Percentiles rank a stretch among this genome's conserved stretches.
Conservation (phyloP, 2,329 filamentous ascomycete genomes). For the Aspergillus carbonarius region DNA sequence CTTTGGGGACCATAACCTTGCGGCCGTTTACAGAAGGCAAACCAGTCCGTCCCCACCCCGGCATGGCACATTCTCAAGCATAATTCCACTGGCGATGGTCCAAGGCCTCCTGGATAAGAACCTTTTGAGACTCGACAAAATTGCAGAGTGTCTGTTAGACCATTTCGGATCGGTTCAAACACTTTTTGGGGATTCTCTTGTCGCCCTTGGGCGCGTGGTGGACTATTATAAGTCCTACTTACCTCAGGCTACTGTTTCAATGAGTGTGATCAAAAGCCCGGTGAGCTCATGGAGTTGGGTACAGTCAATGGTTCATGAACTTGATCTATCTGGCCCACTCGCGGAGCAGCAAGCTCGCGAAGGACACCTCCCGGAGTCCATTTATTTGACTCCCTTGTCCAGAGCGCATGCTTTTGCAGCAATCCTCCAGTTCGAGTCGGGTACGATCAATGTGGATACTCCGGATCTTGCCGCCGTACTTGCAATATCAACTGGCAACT, state of each 20-base stretch:
- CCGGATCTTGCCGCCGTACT: slow-evolving; percentile 1
- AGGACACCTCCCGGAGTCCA: neutral
- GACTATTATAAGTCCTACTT: neutral
- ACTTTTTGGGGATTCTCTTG: neutral
- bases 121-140: neutral
- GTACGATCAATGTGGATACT: neutral
- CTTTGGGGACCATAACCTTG: neutral
- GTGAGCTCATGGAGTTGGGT: neutral
- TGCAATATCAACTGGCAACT: slow-evolving; percentile 6
- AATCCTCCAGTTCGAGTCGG: slow-evolving; percentile 7
- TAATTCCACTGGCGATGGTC: neutral
- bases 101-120: neutral
- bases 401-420: slow-evolving; percentile 6
- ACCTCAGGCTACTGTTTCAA: neutral
- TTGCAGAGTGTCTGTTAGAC: neutral
- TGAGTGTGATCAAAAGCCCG: neutral
- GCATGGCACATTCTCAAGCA: neutral
- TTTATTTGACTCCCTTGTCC: neutral
- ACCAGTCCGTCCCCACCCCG: neutral
- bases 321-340: neutral
- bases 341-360: neutral
- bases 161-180: neutral
- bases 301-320: neutral
- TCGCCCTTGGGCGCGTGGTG: slow-evolving; percentile 2
- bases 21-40: slow-evolving; percentile 1